These are phyloP conservation scores for Ustilago vetiveriae DNA, from an alignment of 1,284 basidiomycete species.

Conservation along the genomic window DNA sequence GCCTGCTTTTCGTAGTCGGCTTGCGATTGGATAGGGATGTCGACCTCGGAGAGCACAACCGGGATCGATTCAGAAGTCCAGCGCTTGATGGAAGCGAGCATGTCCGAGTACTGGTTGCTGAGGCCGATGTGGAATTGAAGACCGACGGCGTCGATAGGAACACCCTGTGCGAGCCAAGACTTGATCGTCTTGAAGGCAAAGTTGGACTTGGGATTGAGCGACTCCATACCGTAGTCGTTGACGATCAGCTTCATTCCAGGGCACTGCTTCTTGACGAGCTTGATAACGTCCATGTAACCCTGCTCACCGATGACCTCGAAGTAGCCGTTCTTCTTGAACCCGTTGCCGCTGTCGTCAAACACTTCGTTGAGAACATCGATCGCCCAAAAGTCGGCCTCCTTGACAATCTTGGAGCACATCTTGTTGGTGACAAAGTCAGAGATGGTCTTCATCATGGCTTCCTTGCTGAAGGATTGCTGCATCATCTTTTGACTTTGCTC, in stretches of 20 bases:
- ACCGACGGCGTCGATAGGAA: constrained; percentile 29
- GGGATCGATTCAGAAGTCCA: constrained; percentile 33
- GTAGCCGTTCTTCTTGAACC: constrained; percentile 48
- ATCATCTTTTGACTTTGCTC: constrained; percentile 31
- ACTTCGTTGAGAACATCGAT: constrained; percentile 50
- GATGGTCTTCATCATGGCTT: constrained; percentile 48
- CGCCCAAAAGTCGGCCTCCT: constrained; percentile 43
- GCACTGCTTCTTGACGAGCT: constrained; percentile 39
- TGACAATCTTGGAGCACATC: constrained; percentile 46
- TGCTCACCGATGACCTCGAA: constrained; percentile 44
- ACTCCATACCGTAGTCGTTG: constrained; percentile 46
- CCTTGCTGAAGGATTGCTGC: constrained; percentile 35
- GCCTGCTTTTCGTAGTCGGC: constrained; percentile 37
- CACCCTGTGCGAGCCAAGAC: constrained; percentile 35
- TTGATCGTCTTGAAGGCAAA: constrained; percentile 52
- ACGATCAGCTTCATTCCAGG: constrained; percentile 41
- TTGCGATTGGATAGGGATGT: constrained; percentile 31
- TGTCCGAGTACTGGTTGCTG: constrained; percentile 27
- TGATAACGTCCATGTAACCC: constrained; percentile 38
- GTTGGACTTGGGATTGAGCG: constrained; percentile 25
- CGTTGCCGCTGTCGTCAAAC: constrained; percentile 33
- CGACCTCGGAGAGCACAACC: constrained; percentile 41
- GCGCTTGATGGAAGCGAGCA: constrained; percentile 37
- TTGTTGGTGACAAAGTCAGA: constrained; percentile 39
- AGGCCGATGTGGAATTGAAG: constrained; percentile 37